Conservation (phyloP, 1,139 yeast genomes). For the Blastobotrys capitulatus region DNA sequence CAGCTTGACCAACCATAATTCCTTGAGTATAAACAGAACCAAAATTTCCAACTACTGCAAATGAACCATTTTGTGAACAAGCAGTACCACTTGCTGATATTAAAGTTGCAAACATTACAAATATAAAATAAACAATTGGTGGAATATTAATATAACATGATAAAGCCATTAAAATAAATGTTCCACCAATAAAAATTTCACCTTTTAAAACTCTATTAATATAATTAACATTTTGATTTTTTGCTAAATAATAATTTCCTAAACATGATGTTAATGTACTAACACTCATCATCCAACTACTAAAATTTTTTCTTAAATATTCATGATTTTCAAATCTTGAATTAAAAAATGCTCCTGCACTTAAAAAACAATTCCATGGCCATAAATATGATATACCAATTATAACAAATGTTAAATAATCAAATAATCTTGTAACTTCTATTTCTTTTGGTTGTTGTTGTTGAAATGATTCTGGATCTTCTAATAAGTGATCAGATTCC, state of each 20-base stretch:
- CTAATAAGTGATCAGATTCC: neutral
- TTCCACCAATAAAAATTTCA: conserved; percentile 48
- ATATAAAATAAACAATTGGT: conserved; percentile 40
- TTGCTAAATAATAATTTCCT: conserved; percentile 60
- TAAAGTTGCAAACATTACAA: conserved; percentile 37
- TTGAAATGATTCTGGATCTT: neutral
- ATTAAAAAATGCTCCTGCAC: conserved; percentile 79
- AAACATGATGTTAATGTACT: conserved; percentile 67
- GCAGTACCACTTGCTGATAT: conserved; percentile 48
- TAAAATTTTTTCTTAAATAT: conserved; percentile 52
- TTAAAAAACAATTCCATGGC: conserved; percentile 95
- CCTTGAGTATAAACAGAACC: conserved; percentile 81
- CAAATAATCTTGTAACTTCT: conserved; percentile 15
- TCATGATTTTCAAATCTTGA: conserved; percentile 55
- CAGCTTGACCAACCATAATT: conserved; percentile 90
- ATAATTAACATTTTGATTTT: conserved; percentile 55
- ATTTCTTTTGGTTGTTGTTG: neutral
- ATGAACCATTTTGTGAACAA: conserved; percentile 80
- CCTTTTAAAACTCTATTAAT: conserved; percentile 55
- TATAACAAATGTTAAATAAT: conserved; percentile 58
- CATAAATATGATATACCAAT: conserved; percentile 62
- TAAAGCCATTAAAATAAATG: conserved; percentile 44
- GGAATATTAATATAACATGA: conserved; percentile 37
- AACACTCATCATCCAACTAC: conserved; percentile 85
- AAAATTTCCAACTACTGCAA: conserved; percentile 78